These are phyloP conservation scores for Plasmodium ovale DNA, from an alignment of 169 alveolate genomes.

Conservation along the genomic window DNA sequence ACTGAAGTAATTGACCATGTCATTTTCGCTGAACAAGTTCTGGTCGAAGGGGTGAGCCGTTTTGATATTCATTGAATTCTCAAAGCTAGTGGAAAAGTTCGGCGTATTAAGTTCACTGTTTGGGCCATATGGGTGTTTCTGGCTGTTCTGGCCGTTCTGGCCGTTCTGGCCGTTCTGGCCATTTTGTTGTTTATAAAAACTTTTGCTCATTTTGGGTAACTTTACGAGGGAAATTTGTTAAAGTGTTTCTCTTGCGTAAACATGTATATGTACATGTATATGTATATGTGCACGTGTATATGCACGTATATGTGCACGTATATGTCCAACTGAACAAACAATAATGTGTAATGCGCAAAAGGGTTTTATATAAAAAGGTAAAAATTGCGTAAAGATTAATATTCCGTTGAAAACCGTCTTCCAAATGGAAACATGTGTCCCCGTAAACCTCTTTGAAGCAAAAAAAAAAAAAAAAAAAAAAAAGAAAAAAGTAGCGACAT, in stretches of 20 bases:
- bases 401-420: too few relatives aligned
- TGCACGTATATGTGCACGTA: background rate
- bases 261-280: background rate
- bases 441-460: background rate
- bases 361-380: background rate
- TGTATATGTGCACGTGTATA: background rate
- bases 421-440: background rate
- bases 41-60: slow-evolving; percentile 3
- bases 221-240: background rate
- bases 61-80: slow-evolving; percentile 20
- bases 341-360: too few relatives aligned
- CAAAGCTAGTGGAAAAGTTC: background rate
- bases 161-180: too few relatives aligned
- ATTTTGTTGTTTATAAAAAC: background rate
- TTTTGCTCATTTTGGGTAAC: slow-evolving; percentile 27
- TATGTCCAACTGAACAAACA: background rate
- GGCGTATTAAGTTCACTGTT: background rate
- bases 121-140: too few relatives aligned
- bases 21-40: slow-evolving; percentile 13
- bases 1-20: slow-evolving; percentile 5
- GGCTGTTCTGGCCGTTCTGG: too few relatives aligned
- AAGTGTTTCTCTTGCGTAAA: background rate
- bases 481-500: too few relatives aligned
- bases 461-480: too few relatives aligned
- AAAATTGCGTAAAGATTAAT: background rate